These are phyloP conservation scores for Scheffersomyces stipitis DNA, from an alignment of 805 yeast genomes.

Conservation along the genomic window DNA sequence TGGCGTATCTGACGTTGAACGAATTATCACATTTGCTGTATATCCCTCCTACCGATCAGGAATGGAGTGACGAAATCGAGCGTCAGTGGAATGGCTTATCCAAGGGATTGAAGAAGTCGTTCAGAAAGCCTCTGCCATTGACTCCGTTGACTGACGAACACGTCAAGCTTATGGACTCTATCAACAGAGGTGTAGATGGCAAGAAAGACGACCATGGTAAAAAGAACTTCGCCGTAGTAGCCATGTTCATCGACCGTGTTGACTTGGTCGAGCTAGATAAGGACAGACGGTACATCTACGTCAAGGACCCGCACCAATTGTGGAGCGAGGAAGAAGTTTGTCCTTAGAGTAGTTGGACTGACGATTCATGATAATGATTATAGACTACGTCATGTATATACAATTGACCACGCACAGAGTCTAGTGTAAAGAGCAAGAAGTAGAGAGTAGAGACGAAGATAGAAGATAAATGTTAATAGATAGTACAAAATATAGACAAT, in stretches of 20 bases:
- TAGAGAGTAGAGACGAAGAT: no score
- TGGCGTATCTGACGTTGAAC: constrained; percentile 26
- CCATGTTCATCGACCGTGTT: constrained; percentile 67
- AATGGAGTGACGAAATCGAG: constrained; percentile 65
- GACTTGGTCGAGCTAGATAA: constrained; percentile 66
- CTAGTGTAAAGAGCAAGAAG: no score
- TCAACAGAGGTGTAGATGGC: constrained; percentile 83
- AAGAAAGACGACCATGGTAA: constrained; percentile 59
- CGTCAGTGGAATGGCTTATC: constrained; percentile 66
- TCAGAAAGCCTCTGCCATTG: constrained; percentile 76
- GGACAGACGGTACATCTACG: constrained; percentile 53
- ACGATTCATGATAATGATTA: no score
- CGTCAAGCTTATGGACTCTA: constrained; percentile 61
- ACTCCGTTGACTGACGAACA: constrained; percentile 54
- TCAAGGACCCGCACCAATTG: constrained; percentile 53
- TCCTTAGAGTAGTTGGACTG: no score
- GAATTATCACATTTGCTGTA: constrained; percentile 23
- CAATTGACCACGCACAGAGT: no score
- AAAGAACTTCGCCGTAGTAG: constrained; percentile 68
- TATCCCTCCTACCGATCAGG: constrained; percentile 53
- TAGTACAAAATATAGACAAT: no score
- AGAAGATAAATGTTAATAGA: no score
- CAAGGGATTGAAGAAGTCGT: constrained; percentile 58
- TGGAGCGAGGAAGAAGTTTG: constrained; percentile 82
- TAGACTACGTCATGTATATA: no score